These are phyloP conservation scores for Penicillium subrubescens DNA, from an alignment of 495 filamentous ascomycete species.

Conservation along the genomic window DNA sequence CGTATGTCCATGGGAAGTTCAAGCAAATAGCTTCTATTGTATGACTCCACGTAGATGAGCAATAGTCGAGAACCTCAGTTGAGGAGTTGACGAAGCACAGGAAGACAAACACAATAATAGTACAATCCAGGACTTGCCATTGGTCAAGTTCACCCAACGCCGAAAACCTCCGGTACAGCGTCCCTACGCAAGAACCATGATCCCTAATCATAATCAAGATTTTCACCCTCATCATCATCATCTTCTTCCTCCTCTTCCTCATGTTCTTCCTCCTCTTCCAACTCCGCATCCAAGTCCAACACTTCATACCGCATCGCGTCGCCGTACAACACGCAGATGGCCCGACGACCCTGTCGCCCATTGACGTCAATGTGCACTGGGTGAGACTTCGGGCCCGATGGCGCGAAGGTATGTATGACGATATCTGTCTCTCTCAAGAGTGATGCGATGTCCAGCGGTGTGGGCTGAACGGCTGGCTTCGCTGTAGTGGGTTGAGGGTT, in stretches of 20 bases:
- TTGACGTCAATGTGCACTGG: conserved; percentile 56
- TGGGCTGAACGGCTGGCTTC: conserved; percentile 22
- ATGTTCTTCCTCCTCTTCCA: conserved; percentile 35
- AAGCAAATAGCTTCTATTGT: not conserved
- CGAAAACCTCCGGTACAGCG: not conserved
- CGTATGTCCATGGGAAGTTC: not conserved
- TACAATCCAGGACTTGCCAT: not conserved
- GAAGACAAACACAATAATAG: not conserved
- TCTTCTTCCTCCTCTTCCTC: conserved; percentile 25
- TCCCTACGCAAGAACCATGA: not conserved
- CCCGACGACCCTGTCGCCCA: conserved; percentile 53
- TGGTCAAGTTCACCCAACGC: not conserved
- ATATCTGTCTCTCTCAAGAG: conserved; percentile 10
- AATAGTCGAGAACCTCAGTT: not conserved
- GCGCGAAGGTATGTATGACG: conserved; percentile 39
- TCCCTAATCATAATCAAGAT: conserved; percentile 7
- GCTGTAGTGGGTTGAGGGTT: conserved; percentile 13
- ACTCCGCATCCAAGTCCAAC: conserved; percentile 55
- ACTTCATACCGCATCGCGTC: conserved; percentile 59
- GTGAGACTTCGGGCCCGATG: conserved; percentile 40
- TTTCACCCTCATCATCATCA: conserved; percentile 16
- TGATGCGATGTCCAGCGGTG: conserved; percentile 28
- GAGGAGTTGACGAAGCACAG: not conserved
- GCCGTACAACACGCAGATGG: conserved; percentile 57
- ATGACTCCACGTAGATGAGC: not conserved